Evolutionary conservation across 2,329 filamentous ascomycete species (phyloP), one percentile per base, ranked within the genome.

Genomic region (Hypoxylon sp.): DNA sequence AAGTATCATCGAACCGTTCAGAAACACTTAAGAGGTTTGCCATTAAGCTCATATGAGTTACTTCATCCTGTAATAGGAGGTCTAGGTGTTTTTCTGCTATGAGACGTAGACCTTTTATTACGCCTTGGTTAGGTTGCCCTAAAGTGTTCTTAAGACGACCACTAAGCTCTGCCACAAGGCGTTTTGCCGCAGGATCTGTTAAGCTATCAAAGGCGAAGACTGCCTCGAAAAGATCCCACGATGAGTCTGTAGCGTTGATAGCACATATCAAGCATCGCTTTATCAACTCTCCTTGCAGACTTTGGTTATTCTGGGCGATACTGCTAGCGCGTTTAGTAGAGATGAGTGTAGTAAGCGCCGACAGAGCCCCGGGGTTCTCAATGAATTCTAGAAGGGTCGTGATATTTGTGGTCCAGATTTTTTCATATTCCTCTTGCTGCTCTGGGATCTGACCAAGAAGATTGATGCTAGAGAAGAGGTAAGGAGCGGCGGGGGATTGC

Each of bases 381-480:
- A 63, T 44, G 12, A 61, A 56, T 3, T 65, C 58, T 15, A 83
- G 62, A 2, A 81, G 66, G 2, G 69, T 67, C 4, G 71, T 64
- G 0, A 77, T 64, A 63, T 80, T 77, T 0, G 67, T 60, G 16
- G 66, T 69, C 79, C 80, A 84, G 1, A 78, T 68, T 1, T 59
- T 55, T 7, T 68, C 64, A 41, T 78, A 80, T 0, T 67, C 63
- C 0, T 62, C 59, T 0, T 67, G 66, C 47, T 68, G 74, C 44
- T 62, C 72, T 27, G 70, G 69, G 11, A 75, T 72, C 20, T 73
- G 67, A 1, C 79, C 78, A 29, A 86, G 73, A 0, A 79, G 69
- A 36, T 85, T 79, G 0, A 96, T 73, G 7, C 85, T 82, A 0
- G 85, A 81, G 5, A 91, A 74, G 0, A 96, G 69, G 40, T 86